Conservation (phyloP, 2,329 filamentous ascomycete genomes). For the Raffaelea albimanens region DNA sequence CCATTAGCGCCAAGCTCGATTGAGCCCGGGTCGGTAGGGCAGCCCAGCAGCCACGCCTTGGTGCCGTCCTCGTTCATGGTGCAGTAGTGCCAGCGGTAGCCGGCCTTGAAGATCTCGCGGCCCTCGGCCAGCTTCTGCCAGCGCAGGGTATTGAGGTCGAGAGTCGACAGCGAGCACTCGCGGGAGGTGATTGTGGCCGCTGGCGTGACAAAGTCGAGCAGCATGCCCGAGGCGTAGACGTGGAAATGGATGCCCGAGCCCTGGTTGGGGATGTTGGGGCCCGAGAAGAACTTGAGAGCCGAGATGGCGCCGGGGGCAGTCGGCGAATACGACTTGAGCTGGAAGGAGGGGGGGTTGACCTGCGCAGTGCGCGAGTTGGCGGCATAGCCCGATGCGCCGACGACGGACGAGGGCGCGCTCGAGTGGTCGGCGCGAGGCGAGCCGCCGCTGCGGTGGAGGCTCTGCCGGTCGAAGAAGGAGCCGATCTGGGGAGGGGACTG, state of each 20-base stretch:
- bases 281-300: constrained; percentile 80
- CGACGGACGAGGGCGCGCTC: constrained; percentile 37
- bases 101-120: constrained; percentile 80
- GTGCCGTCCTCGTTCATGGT: constrained; percentile 92
- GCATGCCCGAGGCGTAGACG: constrained; percentile 81
- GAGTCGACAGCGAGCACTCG: constrained; percentile 81
- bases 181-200: constrained; percentile 76
- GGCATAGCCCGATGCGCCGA: constrained; percentile 55
- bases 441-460: constrained; percentile 1
- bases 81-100: constrained; percentile 98
- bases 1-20: constrained; percentile 57
- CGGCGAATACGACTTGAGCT: constrained; percentile 65
- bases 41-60: constrained; percentile 94
- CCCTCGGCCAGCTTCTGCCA: constrained; percentile 96
- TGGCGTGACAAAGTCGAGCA: constrained; percentile 91
- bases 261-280: constrained; percentile 77
- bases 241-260: constrained; percentile 92
- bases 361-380: constrained; percentile 60
- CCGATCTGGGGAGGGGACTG: constrained; percentile 55
- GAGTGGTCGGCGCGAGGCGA: constrained; percentile 23
- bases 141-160: constrained; percentile 77
- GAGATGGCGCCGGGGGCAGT: constrained; percentile 84
- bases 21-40: constrained; percentile 61
- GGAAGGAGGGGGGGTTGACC: constrained; percentile 56
- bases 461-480: constrained; percentile 33